phyloP scores from a whole-genome alignment of 1,284 basidiomycete species.

The Lentinula novae-zelandiae region DNA sequence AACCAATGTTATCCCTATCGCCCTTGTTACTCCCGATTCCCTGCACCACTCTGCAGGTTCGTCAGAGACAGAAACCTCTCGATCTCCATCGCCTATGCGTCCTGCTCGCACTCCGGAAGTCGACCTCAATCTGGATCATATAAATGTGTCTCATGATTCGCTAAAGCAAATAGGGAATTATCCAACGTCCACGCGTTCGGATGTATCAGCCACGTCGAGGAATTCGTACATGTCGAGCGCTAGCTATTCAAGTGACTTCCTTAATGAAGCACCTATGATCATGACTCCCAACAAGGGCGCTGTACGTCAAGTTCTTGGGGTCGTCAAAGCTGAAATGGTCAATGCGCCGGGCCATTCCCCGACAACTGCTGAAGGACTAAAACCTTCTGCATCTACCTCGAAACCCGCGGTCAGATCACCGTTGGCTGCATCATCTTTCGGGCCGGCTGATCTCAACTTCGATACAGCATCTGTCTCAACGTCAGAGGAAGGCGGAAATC shows the following conservation, averaged over 20 bases:
- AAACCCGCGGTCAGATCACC: constrained; percentile 57
- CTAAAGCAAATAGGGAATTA: constrained; percentile 37
- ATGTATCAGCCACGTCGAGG: constrained; percentile 47
- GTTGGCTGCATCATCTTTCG: constrained; percentile 67
- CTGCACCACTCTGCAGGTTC: constrained; percentile 12
- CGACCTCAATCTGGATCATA: constrained; percentile 58
- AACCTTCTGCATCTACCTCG: constrained; percentile 32
- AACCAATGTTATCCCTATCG: constrained; percentile 83
- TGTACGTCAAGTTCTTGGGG: constrained; percentile 69
- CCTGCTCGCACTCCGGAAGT: constrained; percentile 61
- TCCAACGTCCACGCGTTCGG: constrained; percentile 52
- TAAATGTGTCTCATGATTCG: constrained; percentile 55
- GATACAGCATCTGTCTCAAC: constrained; percentile 44
- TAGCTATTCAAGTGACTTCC: constrained; percentile 72
- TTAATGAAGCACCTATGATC: constrained; percentile 78
- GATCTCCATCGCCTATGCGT: constrained; percentile 47
- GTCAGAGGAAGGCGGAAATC: constrained; percentile 39
- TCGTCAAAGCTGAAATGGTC: constrained; percentile 75
- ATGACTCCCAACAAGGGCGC: constrained; percentile 63
- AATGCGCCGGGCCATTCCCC: constrained; percentile 47
- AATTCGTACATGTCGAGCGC: constrained; percentile 71
- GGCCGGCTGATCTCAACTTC: constrained; percentile 57
- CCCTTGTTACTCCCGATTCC: constrained; percentile 64
- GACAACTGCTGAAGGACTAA: constrained; percentile 35
- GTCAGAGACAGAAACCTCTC: constrained; percentile 25